A percentile compares a stretch with the other conserved stretches of the same genome.
Conservation (phyloP, 176 grass and related monocot genomes). For the Zea luxurians region DNA sequence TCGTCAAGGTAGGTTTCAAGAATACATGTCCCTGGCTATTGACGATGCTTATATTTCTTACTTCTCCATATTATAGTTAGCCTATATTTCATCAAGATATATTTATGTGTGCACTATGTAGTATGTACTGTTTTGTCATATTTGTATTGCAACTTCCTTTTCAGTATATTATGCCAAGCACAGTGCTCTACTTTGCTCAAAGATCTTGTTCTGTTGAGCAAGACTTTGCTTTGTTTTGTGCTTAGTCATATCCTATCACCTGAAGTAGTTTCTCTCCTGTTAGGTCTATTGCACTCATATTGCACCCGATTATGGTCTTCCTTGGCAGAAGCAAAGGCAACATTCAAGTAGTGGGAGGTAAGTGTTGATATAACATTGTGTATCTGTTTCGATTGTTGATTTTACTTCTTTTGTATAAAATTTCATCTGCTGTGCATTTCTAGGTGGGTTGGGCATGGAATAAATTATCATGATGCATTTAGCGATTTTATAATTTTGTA, state of each 20-base stretch:
- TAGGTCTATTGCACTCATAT: conserved; percentile 97
- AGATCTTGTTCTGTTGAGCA: conserved; percentile 12
- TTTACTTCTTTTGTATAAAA: conserved; percentile 1
- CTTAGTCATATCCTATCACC: conserved; percentile 19
- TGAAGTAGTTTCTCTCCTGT: conserved; percentile 36
- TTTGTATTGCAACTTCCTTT: conserved; percentile 15
- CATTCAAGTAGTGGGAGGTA: conserved; percentile 86
- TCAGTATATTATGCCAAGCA: background rate
- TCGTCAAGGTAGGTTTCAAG: conserved; percentile 72
- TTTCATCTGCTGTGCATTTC: background rate
- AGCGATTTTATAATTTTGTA: conserved; percentile 23
- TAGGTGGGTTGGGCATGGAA: background rate
- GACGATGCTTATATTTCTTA: background rate
- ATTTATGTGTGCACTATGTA: background rate
- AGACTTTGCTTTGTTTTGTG: conserved; percentile 22
- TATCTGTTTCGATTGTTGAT: background rate
- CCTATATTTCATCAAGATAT: background rate
- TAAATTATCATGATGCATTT: conserved; percentile 13
- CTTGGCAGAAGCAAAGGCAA: conserved; percentile 96
- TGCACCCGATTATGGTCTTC: conserved; percentile 86
- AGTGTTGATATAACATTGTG: conserved; percentile 30
- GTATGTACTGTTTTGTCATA: conserved; percentile 11
- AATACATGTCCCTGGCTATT: conserved; percentile 4
- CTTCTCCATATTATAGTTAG: background rate
- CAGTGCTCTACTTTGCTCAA: conserved; percentile 28